Base-by-base conservation (phyloP, 2,329 filamentous ascomycete species). In the Talaromyces sp. region DNA sequence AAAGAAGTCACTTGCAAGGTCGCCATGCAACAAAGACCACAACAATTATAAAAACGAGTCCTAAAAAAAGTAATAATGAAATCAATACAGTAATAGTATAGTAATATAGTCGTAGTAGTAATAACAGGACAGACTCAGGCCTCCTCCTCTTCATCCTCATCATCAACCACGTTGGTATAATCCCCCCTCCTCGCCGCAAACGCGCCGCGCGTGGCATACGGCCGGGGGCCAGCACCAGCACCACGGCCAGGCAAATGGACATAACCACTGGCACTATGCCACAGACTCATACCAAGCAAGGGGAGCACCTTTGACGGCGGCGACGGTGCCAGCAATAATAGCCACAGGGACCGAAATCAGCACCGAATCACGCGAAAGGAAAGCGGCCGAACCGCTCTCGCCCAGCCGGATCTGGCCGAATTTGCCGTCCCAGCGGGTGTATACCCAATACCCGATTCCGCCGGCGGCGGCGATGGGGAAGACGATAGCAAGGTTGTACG, bases 351-450 rank as follows among this genome's bases (percentile, higher is more conserved):
- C 92, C 69, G 87, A 88, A 72, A 99, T 83, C 82, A 90, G 90
- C 1, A 89, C 85, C 53, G 88, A 85, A 58, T 96, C 89, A 65
- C 85, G 83, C 70, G 92, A 87, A 65, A 93, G 78, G 75, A 76
- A 75, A 40, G 70, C 70, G 2, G 71, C 66, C 7, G 64, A 47
- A 9, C 63, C 66, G 58, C 65, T 70, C 65, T 97, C 95, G 61
- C 95, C 95, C 14, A 99, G 86, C 27, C 92, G 86, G 72, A 99
- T 94, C 73, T 94, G 89, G 10, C 95, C 95, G 73, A 98, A 96
- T 73, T 96, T 96, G 75, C 87, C 87, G 68, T 87, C 88, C 91
- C 91, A 97, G 76, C 90, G 90, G 63, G 81, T 85, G 81, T 88
- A 96, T 23, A 94, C 88, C 76, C 87, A 97, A 81, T 90, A 97